Conservation (phyloP, 2,329 filamentous ascomycete species). For the Cercospora zeae-maydis region DNA sequence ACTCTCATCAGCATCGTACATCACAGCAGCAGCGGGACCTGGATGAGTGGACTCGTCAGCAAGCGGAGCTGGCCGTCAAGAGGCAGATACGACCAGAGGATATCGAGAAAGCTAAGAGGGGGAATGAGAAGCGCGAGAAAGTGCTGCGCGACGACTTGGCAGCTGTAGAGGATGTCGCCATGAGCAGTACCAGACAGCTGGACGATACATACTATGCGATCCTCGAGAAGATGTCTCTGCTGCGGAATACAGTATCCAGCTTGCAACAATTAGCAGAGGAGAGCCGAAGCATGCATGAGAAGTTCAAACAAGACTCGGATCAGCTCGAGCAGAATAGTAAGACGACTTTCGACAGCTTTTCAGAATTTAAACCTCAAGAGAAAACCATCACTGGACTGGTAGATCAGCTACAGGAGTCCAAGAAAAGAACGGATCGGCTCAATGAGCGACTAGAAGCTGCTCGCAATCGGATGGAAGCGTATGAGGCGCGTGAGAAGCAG, state of each 20-base stretch:
- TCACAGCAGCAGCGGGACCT: slow-evolving; percentile 15
- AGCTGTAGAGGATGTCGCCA: slow-evolving; percentile 52
- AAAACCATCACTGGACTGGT: slow-evolving; percentile 60
- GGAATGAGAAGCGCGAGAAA: slow-evolving; percentile 39
- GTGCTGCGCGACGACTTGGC: slow-evolving; percentile 42
- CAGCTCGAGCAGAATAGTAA: slow-evolving; percentile 59
- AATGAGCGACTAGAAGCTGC: slow-evolving; percentile 63
- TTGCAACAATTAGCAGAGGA: slow-evolving; percentile 65
- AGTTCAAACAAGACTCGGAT: slow-evolving; percentile 58
- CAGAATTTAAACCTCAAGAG: slow-evolving; percentile 63
- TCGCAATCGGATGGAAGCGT: slow-evolving; percentile 60
- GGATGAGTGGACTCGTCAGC: slow-evolving; percentile 21
- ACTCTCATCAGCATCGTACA: slow-evolving; percentile 13
- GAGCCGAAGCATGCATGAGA: slow-evolving; percentile 45
- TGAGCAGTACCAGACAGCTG: slow-evolving; percentile 61
- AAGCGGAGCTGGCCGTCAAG: slow-evolving; percentile 18
- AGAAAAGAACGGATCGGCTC: slow-evolving; percentile 57
- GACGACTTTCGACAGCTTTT: slow-evolving; percentile 58
- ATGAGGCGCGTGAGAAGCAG: slow-evolving; percentile 63
- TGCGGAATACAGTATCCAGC: slow-evolving; percentile 62
- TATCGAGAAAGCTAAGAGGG: slow-evolving; percentile 38
- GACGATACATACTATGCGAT: slow-evolving; percentile 73
- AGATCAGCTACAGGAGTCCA: slow-evolving; percentile 57
- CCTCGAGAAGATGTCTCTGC: slow-evolving; percentile 61
- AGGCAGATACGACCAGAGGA: slow-evolving; percentile 39